Evolutionary conservation across 495 filamentous ascomycete species (phyloP).

Genomic region (Podospora tetraspora): DNA sequence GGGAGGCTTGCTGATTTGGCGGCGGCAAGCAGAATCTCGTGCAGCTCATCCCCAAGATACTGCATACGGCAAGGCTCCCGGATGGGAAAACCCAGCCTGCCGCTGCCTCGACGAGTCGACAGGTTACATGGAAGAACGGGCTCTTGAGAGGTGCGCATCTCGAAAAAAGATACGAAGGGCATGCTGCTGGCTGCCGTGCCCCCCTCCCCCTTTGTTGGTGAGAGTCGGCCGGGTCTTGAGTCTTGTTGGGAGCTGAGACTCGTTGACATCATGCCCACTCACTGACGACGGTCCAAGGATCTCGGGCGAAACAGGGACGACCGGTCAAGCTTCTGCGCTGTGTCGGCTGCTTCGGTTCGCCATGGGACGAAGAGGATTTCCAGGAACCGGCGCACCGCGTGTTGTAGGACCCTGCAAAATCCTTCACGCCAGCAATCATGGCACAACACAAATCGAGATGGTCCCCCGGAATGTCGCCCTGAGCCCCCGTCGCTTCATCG

Average conservation of each 20-base stretch:
- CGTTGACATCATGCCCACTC: slow-evolving; percentile 3
- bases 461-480: slow-evolving; percentile 5
- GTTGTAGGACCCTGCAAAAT: slow-evolving; percentile 6
- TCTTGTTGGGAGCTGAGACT: not conserved
- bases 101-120: not conserved
- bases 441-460: slow-evolving; percentile 3
- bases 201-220: not conserved
- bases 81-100: not conserved
- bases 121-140: too few species aligned
- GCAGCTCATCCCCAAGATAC: not conserved
- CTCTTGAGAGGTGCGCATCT: slow-evolving; percentile 1
- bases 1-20: not conserved
- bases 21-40: not conserved
- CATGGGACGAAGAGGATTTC: slow-evolving; percentile 5
- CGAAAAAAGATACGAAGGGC: slow-evolving; percentile 3
- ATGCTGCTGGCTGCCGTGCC: slow-evolving; percentile 4
- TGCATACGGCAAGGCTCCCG: not conserved
- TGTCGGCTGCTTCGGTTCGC: slow-evolving; percentile 3
- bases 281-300: not conserved
- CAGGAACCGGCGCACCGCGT: slow-evolving; percentile 8
- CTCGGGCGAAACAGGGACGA: not conserved
- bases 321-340: slow-evolving; percentile 7
- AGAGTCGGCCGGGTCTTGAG: slow-evolving; percentile 1
- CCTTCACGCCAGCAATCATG: not conserved
- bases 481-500: not conserved